Conservation (phyloP, 225 moss, liverwort and hornwort species). For the Bryum argenteum region DNA sequence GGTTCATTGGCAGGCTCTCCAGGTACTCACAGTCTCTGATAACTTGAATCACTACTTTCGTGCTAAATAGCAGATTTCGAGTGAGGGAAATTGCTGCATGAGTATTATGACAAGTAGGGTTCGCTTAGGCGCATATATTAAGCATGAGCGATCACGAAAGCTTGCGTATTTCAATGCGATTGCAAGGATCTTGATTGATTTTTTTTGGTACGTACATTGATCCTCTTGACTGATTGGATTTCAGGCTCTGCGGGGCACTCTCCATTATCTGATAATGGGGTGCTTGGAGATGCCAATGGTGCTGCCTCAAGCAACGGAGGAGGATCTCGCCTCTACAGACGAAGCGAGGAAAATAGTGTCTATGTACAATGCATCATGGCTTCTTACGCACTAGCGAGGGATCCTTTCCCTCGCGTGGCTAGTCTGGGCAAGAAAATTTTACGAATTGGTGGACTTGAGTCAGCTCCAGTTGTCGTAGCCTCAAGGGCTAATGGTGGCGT, state of each 20-base stretch:
- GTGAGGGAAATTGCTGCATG: background rate
- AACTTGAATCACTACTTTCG: background rate
- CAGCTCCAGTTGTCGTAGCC: slow-evolving; percentile 61
- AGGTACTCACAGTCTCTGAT: slow-evolving; percentile 38
- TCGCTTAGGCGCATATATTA: slow-evolving; percentile 3
- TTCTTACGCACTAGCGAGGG: slow-evolving; percentile 82
- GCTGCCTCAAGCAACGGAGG: slow-evolving; percentile 59
- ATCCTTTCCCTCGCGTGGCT: slow-evolving; percentile 91
- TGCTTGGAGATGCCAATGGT: slow-evolving; percentile 47
- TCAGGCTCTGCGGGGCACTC: slow-evolving; percentile 63
- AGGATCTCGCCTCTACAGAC: slow-evolving; percentile 57
- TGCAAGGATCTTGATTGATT: background rate
- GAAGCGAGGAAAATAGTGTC: slow-evolving; percentile 75
- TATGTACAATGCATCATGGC: slow-evolving; percentile 96
- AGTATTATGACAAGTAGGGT: slow-evolving; percentile 14
- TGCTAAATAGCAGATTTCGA: slow-evolving; percentile 12
- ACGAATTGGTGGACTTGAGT: slow-evolving; percentile 75
- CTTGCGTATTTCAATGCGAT: slow-evolving; percentile 6
- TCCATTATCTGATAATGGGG: slow-evolving; percentile 42
- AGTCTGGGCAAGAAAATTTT: slow-evolving; percentile 75
- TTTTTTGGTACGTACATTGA: background rate
- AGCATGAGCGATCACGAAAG: background rate
- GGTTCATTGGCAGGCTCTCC: slow-evolving; percentile 67
- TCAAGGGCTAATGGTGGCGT: slow-evolving; percentile 55
- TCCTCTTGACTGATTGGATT: slow-evolving; percentile 21